phyloP scores from a whole-genome alignment of 441 rosid species.

The Bruguiera hainesii region DNA sequence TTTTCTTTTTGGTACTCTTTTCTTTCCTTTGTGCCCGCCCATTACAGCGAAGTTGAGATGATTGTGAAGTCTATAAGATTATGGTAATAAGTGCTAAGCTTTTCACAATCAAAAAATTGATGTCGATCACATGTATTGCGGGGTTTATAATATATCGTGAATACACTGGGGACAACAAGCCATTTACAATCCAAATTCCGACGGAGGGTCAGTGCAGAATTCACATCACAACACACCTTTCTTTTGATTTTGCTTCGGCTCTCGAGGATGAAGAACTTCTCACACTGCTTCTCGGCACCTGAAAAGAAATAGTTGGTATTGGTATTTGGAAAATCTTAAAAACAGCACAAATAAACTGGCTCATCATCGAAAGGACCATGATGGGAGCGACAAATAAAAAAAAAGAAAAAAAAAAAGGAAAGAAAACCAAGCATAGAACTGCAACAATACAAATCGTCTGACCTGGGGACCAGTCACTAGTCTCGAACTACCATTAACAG shows the following conservation, averaged over 20 bases:
- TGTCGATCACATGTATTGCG: conserved; percentile 10
- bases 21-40: no score
- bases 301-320: conserved; percentile 15
- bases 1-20: no score
- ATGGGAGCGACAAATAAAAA: neutral
- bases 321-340: no score
- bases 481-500: conserved; percentile 48
- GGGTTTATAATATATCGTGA: no score
- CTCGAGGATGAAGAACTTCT: conserved; percentile 49
- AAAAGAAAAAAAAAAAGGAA: neutral
- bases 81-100: conserved; percentile 11
- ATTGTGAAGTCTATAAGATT: conserved; percentile 3
- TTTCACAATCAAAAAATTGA: conserved; percentile 21
- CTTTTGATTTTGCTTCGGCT: conserved; percentile 70
- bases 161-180: conserved; percentile 22
- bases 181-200: conserved; percentile 46
- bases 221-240: conserved; percentile 87
- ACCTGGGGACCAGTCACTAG: conserved; percentile 91
- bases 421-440: neutral
- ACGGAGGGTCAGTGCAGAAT: conserved; percentile 18
- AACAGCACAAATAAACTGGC: neutral
- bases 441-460: conserved; percentile 13
- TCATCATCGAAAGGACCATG: neutral
- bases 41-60: no score
- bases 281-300: conserved; percentile 61